Base-by-base conservation (phyloP, 106 monocot species). In the Dendrobium officinale region DNA sequence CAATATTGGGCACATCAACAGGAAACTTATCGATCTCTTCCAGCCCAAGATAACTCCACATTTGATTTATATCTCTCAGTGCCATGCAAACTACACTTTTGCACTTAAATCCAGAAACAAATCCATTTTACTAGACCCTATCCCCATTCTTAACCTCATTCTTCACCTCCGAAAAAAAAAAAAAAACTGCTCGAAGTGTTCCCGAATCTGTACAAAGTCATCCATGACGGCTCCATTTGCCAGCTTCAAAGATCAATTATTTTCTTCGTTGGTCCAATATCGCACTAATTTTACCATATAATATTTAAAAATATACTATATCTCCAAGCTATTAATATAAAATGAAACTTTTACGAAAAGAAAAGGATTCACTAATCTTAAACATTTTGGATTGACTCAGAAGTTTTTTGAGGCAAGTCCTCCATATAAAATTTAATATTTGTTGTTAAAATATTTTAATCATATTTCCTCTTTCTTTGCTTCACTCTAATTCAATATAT, bases 201-300 rank as follows among this genome's bases (percentile, higher is more conserved):
- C 18, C 79, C 79, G 45, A 79, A 79, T 55, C 64, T 64, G 44
- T 43, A 67, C 9, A 79, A 44, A 11, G 79, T 79, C 79, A 79
- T 79, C 67, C 79, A 20, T 41, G 79, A 79, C 44, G 79, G 44
- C 64, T 79, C 79, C 66, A 79, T 79, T 17, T 79, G 66, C 79
- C 66, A 67, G 1, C 9, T 1, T 6, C 40, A 24, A 15, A 77
- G 51, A 5, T 24, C 10, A 2, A 77, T 7, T 6, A 5, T 54
- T 26, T 10, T 51, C 77, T 54, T 26, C 51, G 43, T 80, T 89
- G 91, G 80, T 94, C 94, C 40, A 94, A 85, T 79, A 91, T 91
- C 45, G 88, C 94, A 73, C 86, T 77, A 29, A 29, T 29, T 29
- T 29, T 29, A 29, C 29, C 29, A 29, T 29, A 29, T 29, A 29